A percentile compares a stretch with the other conserved stretches of the same genome.
phyloP scores from a whole-genome alignment of 345 rosid species.

The Heritiera fomes region DNA sequence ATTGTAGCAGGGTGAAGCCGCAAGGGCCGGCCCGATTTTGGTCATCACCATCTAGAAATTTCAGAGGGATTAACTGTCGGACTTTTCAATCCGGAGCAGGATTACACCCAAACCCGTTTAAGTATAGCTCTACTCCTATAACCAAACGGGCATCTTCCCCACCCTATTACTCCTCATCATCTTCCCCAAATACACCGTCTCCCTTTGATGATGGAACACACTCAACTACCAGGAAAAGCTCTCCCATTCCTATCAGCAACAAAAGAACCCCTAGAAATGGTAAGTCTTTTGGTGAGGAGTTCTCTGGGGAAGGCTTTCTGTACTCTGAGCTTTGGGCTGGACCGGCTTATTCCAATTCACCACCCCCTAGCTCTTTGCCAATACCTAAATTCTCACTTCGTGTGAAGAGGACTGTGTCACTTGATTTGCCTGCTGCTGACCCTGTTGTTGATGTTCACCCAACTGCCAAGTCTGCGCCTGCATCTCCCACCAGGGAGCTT shows the following conservation, averaged over 20 bases:
- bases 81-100: constrained; percentile 73
- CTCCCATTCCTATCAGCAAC: constrained; percentile 52
- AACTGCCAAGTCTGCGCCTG: constrained; percentile 77
- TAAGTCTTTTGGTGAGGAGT: constrained; percentile 37
- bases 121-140: constrained; percentile 35
- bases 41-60: constrained; percentile 54
- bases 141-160: constrained; percentile 30
- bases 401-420: constrained; percentile 63
- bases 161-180: constrained; percentile 26
- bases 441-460: constrained; percentile 41
- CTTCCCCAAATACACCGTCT: constrained; percentile 39
- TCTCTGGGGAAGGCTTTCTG: constrained; percentile 35
- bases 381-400: constrained; percentile 81
- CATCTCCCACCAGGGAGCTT: constrained; percentile 72
- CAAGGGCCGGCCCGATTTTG: constrained; percentile 42
- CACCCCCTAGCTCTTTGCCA: constrained; percentile 90
- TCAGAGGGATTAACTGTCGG: constrained; percentile 70
- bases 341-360: constrained; percentile 95
- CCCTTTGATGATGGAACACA: constrained; percentile 18
- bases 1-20: constrained; percentile 44
- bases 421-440: constrained; percentile 50
- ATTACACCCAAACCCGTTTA: constrained; percentile 64
- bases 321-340: constrained; percentile 96
- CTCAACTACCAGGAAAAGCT: constrained; percentile 33
- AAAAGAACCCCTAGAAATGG: constrained; percentile 30